Percentiles rank a stretch among this genome's conserved stretches.
These are phyloP conservation scores for Penicillium atrosanguineum DNA, from an alignment of 495 filamentous ascomycete species.

Conservation along the genomic window DNA sequence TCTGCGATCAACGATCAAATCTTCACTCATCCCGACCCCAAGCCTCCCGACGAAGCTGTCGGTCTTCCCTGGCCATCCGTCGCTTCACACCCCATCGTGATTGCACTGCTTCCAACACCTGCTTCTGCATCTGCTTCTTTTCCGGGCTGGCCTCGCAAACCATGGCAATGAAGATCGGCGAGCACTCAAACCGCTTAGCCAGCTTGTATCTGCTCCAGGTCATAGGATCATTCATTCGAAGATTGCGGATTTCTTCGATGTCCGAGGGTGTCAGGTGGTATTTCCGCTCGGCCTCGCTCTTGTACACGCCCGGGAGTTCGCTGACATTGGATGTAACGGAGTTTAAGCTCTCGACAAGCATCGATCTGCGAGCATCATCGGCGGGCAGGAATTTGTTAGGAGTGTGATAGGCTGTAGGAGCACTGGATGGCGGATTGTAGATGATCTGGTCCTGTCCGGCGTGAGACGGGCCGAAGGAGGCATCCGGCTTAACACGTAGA, in stretches of 20 bases:
- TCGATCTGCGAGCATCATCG: slow-evolving; percentile 66
- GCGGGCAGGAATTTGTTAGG: slow-evolving; percentile 85
- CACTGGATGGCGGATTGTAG: slow-evolving; percentile 90
- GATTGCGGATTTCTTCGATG: slow-evolving; percentile 72
- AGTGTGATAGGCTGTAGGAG: slow-evolving; percentile 78
- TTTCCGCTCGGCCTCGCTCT: slow-evolving; percentile 53
- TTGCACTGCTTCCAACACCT: slow-evolving; percentile 58
- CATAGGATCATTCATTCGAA: slow-evolving; percentile 65
- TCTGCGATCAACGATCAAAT: not conserved
- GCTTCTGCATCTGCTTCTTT: slow-evolving; percentile 52
- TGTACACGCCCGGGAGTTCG: slow-evolving; percentile 55
- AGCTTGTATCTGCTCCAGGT: slow-evolving; percentile 69
- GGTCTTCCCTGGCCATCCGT: slow-evolving; percentile 70
- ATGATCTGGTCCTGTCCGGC: slow-evolving; percentile 65
- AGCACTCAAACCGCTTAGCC: slow-evolving; percentile 75
- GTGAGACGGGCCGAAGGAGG: slow-evolving; percentile 58
- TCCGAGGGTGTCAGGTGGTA: slow-evolving; percentile 76
- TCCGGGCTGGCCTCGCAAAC: slow-evolving; percentile 46
- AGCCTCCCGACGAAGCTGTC: slow-evolving; percentile 61
- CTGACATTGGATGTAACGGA: slow-evolving; percentile 20
- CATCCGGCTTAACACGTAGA: slow-evolving; percentile 69
- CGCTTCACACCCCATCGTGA: slow-evolving; percentile 71
- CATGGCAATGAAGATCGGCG: slow-evolving; percentile 65
- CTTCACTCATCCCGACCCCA: slow-evolving; percentile 47
- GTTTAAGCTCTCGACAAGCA: slow-evolving; percentile 35